phyloP scores from a whole-genome alignment of 2,329 filamentous ascomycete genomes.

The Amesomyces nigricolor region DNA sequence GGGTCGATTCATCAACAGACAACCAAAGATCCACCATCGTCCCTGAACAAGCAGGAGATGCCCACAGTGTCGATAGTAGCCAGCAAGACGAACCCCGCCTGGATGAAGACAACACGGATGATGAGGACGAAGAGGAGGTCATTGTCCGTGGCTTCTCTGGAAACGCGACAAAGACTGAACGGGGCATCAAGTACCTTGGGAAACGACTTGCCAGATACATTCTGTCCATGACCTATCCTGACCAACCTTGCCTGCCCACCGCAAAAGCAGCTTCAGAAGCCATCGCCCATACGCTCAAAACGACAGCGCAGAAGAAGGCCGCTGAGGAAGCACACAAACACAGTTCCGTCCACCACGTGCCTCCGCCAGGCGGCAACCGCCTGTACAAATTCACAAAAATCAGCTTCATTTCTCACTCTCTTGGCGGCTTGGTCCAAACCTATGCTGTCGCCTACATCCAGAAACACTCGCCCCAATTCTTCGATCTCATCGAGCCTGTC shows the following conservation, averaged over 20 bases:
- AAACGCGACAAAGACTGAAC: constrained; percentile 86
- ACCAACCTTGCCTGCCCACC: constrained; percentile 77
- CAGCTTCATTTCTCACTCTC: constrained; percentile 87
- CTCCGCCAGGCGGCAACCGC: constrained; percentile 36
- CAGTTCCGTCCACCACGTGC: constrained; percentile 45
- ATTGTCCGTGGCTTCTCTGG: constrained; percentile 86
- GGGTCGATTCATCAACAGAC: constrained; percentile 13
- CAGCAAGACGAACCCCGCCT: constrained; percentile 18
- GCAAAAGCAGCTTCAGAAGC: constrained; percentile 45
- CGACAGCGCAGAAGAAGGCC: constrained; percentile 37
- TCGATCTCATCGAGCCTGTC: constrained; percentile 75
- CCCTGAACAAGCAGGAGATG: constrained; percentile 22
- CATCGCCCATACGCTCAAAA: constrained; percentile 36
- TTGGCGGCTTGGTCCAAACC: constrained; percentile 84
- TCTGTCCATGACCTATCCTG: constrained; percentile 83
- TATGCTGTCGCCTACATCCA: constrained; percentile 96
- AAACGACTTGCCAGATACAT: constrained; percentile 91
- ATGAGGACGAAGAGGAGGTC: constrained; percentile 62
- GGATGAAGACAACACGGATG: constrained; percentile 16
- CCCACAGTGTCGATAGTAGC: constrained; percentile 28
- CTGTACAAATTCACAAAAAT: constrained; percentile 88
- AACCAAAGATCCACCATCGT: constrained; percentile 19
- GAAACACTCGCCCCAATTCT: constrained; percentile 89
- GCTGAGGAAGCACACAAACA: constrained; percentile 38
- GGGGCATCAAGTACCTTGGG: constrained; percentile 93